Evolutionary conservation across 2,329 filamentous ascomycete genomes (phyloP).

Genomic region (Sporothrix pseudoabietina): DNA sequence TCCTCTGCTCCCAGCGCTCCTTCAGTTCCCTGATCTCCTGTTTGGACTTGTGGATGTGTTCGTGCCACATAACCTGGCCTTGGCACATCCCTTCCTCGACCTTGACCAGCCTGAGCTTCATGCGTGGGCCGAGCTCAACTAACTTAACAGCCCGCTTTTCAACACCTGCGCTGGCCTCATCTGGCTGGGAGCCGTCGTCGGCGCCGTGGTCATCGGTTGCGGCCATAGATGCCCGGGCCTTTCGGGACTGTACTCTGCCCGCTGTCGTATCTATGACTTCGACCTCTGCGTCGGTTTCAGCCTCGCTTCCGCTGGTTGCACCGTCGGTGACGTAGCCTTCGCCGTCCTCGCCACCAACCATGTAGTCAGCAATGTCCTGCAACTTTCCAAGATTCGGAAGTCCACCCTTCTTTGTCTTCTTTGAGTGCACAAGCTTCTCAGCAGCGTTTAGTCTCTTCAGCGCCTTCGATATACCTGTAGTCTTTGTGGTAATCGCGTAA

Average conservation of each 20-base stretch:
- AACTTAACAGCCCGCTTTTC: conserved; percentile 89
- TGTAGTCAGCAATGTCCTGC: conserved; percentile 91
- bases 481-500: conserved; percentile 90
- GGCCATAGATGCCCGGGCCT: conserved; percentile 52
- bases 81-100: conserved; percentile 91
- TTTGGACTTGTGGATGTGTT: conserved; percentile 83
- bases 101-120: conserved; percentile 88
- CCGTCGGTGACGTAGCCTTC: conserved; percentile 83
- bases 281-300: conserved; percentile 93
- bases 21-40: conserved; percentile 78
- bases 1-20: conserved; percentile 75
- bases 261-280: conserved; percentile 72
- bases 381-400: conserved; percentile 89
- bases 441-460: conserved; percentile 82
- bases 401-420: conserved; percentile 65
- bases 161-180: conserved; percentile 56
- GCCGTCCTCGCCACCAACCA: conserved; percentile 78
- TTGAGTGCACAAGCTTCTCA: conserved; percentile 69
- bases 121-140: conserved; percentile 85
- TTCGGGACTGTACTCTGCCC: conserved; percentile 60
- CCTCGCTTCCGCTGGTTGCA: conserved; percentile 78
- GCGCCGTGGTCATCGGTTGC: conserved; percentile 48
- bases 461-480: conserved; percentile 79
- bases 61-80: conserved; percentile 96
- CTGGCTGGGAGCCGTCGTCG: conserved; percentile 42